Conservation (phyloP, 2,329 filamentous ascomycete genomes). For the Monosporascus sp. region DNA sequence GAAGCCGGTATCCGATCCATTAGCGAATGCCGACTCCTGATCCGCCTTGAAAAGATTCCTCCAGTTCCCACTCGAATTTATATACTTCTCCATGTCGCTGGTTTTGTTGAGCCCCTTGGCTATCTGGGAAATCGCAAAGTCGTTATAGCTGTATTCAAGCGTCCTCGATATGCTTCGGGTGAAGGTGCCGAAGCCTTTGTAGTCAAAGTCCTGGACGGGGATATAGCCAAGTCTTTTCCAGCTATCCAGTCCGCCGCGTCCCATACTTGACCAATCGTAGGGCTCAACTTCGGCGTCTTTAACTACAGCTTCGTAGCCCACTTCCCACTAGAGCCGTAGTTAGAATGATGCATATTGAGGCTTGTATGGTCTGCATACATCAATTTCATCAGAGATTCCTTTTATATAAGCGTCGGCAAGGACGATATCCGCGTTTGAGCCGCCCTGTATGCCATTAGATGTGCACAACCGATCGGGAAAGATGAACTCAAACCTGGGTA, state of each 20-base stretch:
- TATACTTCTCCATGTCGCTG: slow-evolving; percentile 54
- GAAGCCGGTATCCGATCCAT: slow-evolving; percentile 58
- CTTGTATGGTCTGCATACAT: slow-evolving; percentile 21
- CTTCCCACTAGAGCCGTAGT: slow-evolving; percentile 48
- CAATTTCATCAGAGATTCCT: slow-evolving; percentile 54
- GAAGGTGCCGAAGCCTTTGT: slow-evolving; percentile 60
- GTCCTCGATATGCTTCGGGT: slow-evolving; percentile 68
- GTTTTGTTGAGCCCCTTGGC: slow-evolving; percentile 51
- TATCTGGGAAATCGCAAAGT: slow-evolving; percentile 63
- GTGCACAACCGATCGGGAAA: neutral
- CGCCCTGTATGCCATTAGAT: slow-evolving; percentile 45
- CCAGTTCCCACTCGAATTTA: slow-evolving; percentile 59
- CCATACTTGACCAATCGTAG: slow-evolving; percentile 63
- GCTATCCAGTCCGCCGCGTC: slow-evolving; percentile 63
- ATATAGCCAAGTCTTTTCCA: slow-evolving; percentile 72
- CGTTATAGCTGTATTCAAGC: slow-evolving; percentile 74
- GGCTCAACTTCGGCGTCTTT: slow-evolving; percentile 70
- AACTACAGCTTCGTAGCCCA: slow-evolving; percentile 64
- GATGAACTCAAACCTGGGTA: slow-evolving; percentile 44
- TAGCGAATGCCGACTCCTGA: slow-evolving; percentile 47
- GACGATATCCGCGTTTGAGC: slow-evolving; percentile 67
- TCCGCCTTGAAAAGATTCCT: slow-evolving; percentile 58
- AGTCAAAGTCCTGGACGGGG: slow-evolving; percentile 63
- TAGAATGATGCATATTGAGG: slow-evolving; percentile 7
- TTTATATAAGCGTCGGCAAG: slow-evolving; percentile 65